These are phyloP conservation scores for Angophora floribunda DNA, from an alignment of 345 rosid genomes.

Conservation along the genomic window DNA sequence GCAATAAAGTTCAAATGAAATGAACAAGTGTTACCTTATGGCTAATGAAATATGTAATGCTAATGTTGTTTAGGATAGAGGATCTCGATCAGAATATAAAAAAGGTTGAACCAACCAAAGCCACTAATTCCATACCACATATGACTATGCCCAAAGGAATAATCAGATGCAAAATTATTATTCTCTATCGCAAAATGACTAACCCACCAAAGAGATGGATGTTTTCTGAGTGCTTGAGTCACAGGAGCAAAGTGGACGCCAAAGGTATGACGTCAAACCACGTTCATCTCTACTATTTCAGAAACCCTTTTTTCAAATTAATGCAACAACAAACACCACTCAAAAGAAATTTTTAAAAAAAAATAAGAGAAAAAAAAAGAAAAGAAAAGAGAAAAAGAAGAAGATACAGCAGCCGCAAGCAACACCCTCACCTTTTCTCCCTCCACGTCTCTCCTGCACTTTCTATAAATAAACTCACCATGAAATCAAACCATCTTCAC, in stretches of 20 bases:
- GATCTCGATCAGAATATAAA: neutral
- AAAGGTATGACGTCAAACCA: neutral
- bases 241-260: neutral
- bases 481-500: slow-evolving; percentile 13
- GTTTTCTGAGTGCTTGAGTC: neutral
- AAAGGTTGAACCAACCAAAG: neutral
- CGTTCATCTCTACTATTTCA: neutral
- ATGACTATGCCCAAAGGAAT: neutral
- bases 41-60: rapidly evolving
- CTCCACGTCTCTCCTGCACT: slow-evolving; percentile 3
- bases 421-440: slow-evolving; percentile 11
- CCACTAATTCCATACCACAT: neutral
- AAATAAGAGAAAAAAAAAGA: neutral
- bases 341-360: neutral
- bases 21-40: rapidly evolving
- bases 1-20: neutral
- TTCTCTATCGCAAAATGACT: neutral
- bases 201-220: neutral
- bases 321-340: neutral
- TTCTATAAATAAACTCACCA: slow-evolving; percentile 24
- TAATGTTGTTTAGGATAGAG: rapidly evolving
- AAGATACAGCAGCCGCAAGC: slow-evolving; percentile 6
- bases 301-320: neutral
- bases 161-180: neutral
- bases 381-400: neutral